Conservation (phyloP, 208 protist species). For the Perkinsela sp. region DNA sequence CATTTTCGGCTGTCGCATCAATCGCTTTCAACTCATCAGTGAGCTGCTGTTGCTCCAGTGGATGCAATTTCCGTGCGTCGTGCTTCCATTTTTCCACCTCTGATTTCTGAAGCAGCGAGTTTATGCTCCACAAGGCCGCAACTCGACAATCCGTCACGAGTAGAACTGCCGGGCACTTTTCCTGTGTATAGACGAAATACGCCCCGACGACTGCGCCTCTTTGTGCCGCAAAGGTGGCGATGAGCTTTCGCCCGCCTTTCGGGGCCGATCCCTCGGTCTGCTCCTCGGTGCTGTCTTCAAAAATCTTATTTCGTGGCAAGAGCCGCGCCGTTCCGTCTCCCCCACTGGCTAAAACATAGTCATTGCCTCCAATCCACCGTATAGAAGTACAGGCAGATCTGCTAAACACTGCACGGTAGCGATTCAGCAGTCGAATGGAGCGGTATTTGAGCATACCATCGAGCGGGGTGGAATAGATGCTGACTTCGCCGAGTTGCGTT, state of each 20-base stretch:
- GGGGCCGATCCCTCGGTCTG: background rate
- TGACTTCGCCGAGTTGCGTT: constrained; percentile 1
- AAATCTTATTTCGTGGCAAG: constrained; percentile 13
- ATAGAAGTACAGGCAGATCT: constrained; percentile 6
- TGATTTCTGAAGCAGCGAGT: background rate
- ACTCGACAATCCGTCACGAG: constrained; percentile 49
- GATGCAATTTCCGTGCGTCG: background rate
- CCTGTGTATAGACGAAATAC: constrained; percentile 29
- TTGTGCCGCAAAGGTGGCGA: constrained; percentile 14
- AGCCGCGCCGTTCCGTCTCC: constrained; percentile 62
- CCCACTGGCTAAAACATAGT: constrained; percentile 40
- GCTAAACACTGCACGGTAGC: constrained; percentile 1
- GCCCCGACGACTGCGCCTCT: constrained; percentile 45
- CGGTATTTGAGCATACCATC: constrained; percentile 2
- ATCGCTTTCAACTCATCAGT: background rate
- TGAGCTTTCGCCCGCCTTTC: background rate
- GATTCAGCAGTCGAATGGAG: constrained; percentile 5
- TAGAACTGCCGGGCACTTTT: constrained; percentile 12
- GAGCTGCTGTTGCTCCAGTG: background rate
- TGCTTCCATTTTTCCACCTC: background rate
- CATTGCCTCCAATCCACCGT: constrained; percentile 45
- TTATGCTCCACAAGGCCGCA: constrained; percentile 21
- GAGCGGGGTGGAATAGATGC: constrained; percentile 3
- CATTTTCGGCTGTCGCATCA: background rate
- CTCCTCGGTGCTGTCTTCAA: background rate